Conservation (phyloP, 2,329 filamentous ascomycete genomes). For the Monilinia aucupariae region DNA sequence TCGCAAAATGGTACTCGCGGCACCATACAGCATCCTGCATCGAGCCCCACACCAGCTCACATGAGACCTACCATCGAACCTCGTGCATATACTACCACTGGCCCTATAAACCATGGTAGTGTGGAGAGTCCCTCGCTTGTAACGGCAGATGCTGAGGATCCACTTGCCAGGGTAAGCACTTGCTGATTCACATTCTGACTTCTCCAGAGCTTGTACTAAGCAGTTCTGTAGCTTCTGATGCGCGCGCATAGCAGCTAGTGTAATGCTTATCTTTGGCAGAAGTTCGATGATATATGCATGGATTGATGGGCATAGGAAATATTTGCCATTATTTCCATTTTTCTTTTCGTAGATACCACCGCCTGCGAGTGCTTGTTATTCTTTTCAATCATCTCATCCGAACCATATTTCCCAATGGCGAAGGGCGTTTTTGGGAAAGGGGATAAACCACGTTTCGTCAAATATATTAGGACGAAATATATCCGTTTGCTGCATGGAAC, state of each 20-base stretch:
- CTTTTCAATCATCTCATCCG: conserved; percentile 15
- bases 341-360: conserved; percentile 20
- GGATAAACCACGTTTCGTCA: conserved; percentile 12
- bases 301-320: conserved; percentile 7
- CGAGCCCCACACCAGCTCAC: conserved; percentile 20
- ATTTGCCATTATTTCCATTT: conserved; percentile 11
- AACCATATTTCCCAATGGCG: conserved; percentile 11
- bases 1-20: conserved; percentile 22
- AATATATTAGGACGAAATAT: conserved; percentile 8
- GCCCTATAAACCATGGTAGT: conserved; percentile 49
- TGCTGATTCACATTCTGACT: conserved; percentile 12
- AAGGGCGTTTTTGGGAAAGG: conserved; percentile 15
- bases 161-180: conserved; percentile 33
- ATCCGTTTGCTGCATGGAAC: conserved; percentile 11
- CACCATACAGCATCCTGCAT: conserved; percentile 14
- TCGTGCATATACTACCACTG: conserved; percentile 65
- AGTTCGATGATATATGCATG: conserved; percentile 12
- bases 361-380: conserved; percentile 12
- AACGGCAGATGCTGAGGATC: conserved; percentile 55
- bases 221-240: conserved; percentile 33
- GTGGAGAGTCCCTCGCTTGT: conserved; percentile 59
- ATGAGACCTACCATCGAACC: conserved; percentile 51
- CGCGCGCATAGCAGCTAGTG: conserved; percentile 33
- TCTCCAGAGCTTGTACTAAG: conserved; percentile 21
- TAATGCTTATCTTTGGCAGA: background rate